Evolutionary conservation across 257 asterid genomes (phyloP), one percentile per base, ranked within the genome.

Genomic region (Solanum clarkiae): DNA sequence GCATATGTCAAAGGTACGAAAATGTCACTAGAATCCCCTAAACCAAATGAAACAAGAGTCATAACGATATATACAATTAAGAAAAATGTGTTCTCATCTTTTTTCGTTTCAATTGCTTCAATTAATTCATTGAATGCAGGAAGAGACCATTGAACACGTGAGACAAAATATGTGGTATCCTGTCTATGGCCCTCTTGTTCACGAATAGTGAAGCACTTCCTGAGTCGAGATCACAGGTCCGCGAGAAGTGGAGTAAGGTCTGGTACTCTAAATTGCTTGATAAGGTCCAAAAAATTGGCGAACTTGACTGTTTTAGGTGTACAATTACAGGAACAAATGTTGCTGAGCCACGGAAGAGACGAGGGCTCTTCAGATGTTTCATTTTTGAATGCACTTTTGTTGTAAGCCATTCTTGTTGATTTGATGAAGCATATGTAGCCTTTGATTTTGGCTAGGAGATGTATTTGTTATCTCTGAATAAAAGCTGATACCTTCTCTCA

Each of bases 181-280:
- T 16, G 69, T 97, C 72, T 95, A 97, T 94, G 92, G 91, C 87
- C 98, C 99, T 87, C 98, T 97, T 80, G 98, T 97, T 88, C 99
- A 95, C 59, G 98, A 97, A 88, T 95, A 92, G 89, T 94, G 94
- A 97, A 53, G 81, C 79, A 45, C 44, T 32, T 16, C 65, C 65
- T 26, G 82, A 63, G 26, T 77, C 17, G 47, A 77, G 40, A 51
- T 77, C 26, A 26, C 59, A 77, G 59, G 17, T 79, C 49, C 49
- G 53, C 26, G 47, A 16, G 83, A 79, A 26, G 65, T 53, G 83
- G 49, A 79, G 83, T 53, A 51, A 53, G 45, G 7, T 17, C 29
- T 10, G 17, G 65, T 32, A 45, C 65, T 79, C 49, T 3, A 29
- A 53, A 53, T 79, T 79, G 82, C 65, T 16, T 49, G 62, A 49